Base-by-base conservation (phyloP, 768 basidiomycete species). In the Serpula lacrymans region DNA sequence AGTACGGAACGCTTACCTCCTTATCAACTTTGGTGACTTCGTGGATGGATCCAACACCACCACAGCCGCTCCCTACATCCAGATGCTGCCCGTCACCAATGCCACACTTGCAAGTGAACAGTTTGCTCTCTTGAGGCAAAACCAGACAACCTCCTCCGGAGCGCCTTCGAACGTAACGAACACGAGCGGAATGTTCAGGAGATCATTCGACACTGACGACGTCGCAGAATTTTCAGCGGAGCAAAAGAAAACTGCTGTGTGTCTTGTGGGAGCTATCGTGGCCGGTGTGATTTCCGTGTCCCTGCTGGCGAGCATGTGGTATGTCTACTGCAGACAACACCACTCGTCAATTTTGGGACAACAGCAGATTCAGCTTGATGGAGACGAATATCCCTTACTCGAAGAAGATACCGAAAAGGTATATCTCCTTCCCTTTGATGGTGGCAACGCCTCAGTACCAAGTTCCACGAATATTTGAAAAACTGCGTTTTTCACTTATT, bases 1-100 rank as follows among this genome's bases (percentile, higher is more conserved):
- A 84, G 83, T 85, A 39, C 77, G 81, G 36, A 87, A 84, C 49
- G 70, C 71, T 9, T 86, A 85, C 53, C 58, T 74, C 12, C 58
- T 79, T 28, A 70, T 87, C 60, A 69, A 84, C 57, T 84, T 75
- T 48, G 84, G 84, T 26, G 70, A 82, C 57, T 76, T 80, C 57
- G 60, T 79, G 43, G 58, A 73, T 34, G 72, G 63, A 17, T 59
- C 68, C 35, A 48, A 60, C 9, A 45, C 63, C 13, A 55, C 56
- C 13, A 57, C 60, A 30, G 55, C 58, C 34, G 67, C 59, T 23
- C 82, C 84, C 0, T 87, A 72, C 62, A 65, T 84, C 30, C 84
- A 87, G 51, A 60, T 87, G 13, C 68, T 82, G 30, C 70, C 82
- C 0, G 64, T 67, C 8, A 85, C 84, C 6, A 62, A 70, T 36